Evolutionary conservation across 2,329 filamentous ascomycete genomes (phyloP), one percentile per base, ranked within the genome.

Genomic region (Geosmithia flava): DNA sequence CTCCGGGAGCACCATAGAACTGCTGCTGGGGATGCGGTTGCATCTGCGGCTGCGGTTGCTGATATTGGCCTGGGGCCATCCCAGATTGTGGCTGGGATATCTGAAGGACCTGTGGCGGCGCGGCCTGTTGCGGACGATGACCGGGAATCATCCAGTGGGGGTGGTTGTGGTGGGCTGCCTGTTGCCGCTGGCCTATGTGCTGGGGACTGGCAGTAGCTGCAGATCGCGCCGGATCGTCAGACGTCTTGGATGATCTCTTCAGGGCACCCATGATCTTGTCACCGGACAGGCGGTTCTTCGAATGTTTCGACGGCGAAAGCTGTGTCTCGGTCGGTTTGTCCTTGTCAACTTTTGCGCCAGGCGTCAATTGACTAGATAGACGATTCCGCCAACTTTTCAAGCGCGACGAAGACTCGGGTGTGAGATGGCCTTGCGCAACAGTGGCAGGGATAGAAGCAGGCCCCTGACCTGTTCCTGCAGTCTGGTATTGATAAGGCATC

Each of bases 261-360:
- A 66, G 60, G 1, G 61, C 61, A 1, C 57, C 55, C 0, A 63
- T 48, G 1, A 66, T 48, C 50, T 61, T 66, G 17, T 52, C 57
- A 2, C 55, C 50, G 15, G 55, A 11, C 13, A 37, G 15, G 3
- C 33, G 33, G 13, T 19, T 51, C 46, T 52, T 52, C 3, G 33
- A 37, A 3, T 13, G 11, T 5, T 37, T 37, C 11, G 33, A 37
- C 33, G 13, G 11, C 33, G 33, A 6, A 13, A 11, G 15, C 33
- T 37, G 33, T 11, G 15, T 3, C 13, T 37, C 33, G 11, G 33
- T 11, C 6, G 33, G 15, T 11, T 37, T 37, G 11, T 37, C 33
- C 33, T 37, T 37, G 33, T 37, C 33, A 13, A 3, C 10, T 11
- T 37, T 37, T 37, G 16, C 17, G 10, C 19, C 30, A 11, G 30